A percentile compares a stretch with the other conserved stretches of the same genome.
Conservation (phyloP, 139 green algal species). For the Haematococcus lacustris region DNA sequence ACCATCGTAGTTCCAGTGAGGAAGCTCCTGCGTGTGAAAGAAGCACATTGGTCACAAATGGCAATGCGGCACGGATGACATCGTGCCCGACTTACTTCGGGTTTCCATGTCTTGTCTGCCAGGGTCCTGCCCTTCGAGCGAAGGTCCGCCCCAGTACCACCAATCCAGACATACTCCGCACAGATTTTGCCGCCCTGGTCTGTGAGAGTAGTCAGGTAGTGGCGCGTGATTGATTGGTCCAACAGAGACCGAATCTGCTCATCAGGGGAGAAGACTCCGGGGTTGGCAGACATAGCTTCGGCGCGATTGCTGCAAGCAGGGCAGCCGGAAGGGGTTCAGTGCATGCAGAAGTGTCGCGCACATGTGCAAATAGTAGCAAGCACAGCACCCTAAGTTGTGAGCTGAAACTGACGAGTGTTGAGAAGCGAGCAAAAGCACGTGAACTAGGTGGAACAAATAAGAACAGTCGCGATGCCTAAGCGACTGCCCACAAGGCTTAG, state of each 20-base stretch:
- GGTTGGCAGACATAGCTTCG: too few species aligned
- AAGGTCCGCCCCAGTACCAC: constrained; percentile 69
- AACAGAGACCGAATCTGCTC: constrained; percentile 38
- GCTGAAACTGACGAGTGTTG: too few species aligned
- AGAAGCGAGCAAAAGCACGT: too few species aligned
- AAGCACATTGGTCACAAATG: not conserved
- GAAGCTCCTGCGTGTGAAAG: constrained; percentile 57
- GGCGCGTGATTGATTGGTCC: constrained; percentile 46
- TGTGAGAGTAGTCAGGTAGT: constrained; percentile 29
- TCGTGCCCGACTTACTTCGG: constrained; percentile 21
- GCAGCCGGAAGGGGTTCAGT: too few species aligned
- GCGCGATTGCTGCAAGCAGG: too few species aligned
- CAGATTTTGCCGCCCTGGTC: constrained; percentile 59
- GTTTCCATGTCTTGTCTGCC: constrained; percentile 34
- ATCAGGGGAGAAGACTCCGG: constrained; percentile 20
- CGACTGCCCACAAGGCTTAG: too few species aligned
- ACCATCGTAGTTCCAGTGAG: constrained; percentile 95
- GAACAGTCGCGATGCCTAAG: too few species aligned
- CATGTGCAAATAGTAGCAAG: too few species aligned
- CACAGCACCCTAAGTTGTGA: too few species aligned
- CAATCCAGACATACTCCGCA: constrained; percentile 92
- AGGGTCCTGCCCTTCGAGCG: constrained; percentile 62
- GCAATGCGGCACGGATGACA: too few species aligned
- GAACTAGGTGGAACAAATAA: too few species aligned
- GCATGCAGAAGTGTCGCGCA: too few species aligned